Evolutionary conservation across 257 asterid species (phyloP).

Genomic region (Lavandula angustifolia): DNA sequence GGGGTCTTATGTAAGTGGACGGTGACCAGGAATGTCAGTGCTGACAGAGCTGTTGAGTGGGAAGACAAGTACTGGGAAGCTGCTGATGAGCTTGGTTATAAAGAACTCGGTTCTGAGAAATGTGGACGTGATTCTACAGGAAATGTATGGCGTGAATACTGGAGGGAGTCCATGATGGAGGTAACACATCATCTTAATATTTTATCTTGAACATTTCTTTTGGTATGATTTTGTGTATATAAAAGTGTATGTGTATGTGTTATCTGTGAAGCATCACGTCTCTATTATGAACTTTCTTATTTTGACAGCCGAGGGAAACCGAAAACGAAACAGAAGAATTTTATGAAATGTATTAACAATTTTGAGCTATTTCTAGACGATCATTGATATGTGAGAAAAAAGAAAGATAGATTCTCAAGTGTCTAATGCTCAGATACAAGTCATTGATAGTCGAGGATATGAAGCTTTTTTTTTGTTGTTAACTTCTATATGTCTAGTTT

Average conservation of each 20-base stretch:
- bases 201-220: neutral
- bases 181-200: slow-evolving; percentile 35
- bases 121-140: slow-evolving; percentile 93
- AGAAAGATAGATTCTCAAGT: neutral
- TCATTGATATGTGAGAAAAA: no score
- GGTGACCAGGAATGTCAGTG: slow-evolving; percentile 69
- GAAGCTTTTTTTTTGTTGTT: no score
- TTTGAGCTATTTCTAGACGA: no score
- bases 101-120: slow-evolving; percentile 98
- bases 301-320: neutral
- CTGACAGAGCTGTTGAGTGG: slow-evolving; percentile 79
- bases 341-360: neutral
- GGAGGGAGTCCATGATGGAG: slow-evolving; percentile 92
- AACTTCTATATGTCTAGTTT: no score
- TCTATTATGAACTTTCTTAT: neutral
- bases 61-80: slow-evolving; percentile 99
- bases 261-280: slow-evolving; percentile 1
- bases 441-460: no score
- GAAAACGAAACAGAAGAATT: neutral
- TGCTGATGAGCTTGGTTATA: slow-evolving; percentile 83
- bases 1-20: slow-evolving; percentile 96
- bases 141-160: slow-evolving; percentile 88
- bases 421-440: neutral
- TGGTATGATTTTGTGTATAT: neutral
- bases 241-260: neutral